Evolutionary conservation across 768 basidiomycete genomes (phyloP), one percentile per base, ranked within the genome.

Genomic region (Psilocybe cyanescens): DNA sequence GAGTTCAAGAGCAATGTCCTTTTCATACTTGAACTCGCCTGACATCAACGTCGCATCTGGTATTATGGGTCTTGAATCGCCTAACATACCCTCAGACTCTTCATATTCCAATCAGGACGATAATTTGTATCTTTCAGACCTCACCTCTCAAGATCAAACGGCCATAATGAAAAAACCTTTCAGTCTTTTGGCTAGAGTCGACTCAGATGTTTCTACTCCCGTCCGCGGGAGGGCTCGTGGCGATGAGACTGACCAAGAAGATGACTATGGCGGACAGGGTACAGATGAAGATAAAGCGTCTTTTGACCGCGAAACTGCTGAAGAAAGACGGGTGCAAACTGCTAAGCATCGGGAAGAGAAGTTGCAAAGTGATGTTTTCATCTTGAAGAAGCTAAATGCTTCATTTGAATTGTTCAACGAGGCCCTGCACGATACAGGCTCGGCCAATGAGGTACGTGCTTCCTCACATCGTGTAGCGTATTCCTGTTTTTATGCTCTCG

Each of bases 361-460:
- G 70, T 75, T 94, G 35, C 87, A 88, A 64, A 85, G 83, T 66
- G 92, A 94, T 73, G 70, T 91, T 11, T 86, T 89, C 69, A 80
- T 91, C 60, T 76, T 94, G 65, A 86, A 79, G 71, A 91, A 91
- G 70, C 72, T 94, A 16, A 94, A 94, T 67, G 74, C 85, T 11
- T 81, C 89, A 4, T 89, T 94, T 63, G 82, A 87, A 12, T 67
- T 80, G 49, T 89, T 90, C 68, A 88, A 87, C 61, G 87, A 90
- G 29, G 88, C 90, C 8, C 73, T 94, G 59, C 77, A 78, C 33
- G 84, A 84, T 56, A 82, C 87, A 2, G 84, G 84, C 64, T 83
- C 86, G 31, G 86, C 85, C n/a, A 92, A 89, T 59, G 85, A 92
- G 77, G 91, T 91, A 62, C 53, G 83, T 70, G 8, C 1, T 24